These are phyloP conservation scores for Septoria petroselini DNA, from an alignment of 2,329 filamentous ascomycete species.

Conservation along the genomic window DNA sequence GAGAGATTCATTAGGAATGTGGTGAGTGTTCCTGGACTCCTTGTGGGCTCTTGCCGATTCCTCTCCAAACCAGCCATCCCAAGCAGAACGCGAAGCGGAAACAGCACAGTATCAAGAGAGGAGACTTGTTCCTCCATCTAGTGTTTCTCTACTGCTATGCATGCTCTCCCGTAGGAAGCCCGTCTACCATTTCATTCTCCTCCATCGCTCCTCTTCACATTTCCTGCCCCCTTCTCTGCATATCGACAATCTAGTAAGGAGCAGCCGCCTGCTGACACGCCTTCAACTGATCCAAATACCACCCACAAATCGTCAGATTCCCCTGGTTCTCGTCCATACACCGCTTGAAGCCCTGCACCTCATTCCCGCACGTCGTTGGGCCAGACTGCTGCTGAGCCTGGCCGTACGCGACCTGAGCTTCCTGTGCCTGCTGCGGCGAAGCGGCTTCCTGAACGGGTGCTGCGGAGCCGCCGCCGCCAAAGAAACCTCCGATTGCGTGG, in stretches of 20 bases:
- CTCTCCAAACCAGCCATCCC: too few species aligned
- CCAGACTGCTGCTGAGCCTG: slow-evolving; percentile 30
- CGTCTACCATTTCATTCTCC: background rate
- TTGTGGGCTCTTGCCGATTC: too few species aligned
- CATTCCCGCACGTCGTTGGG: slow-evolving; percentile 62
- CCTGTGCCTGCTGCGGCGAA: slow-evolving; percentile 37
- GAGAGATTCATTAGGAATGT: too few species aligned
- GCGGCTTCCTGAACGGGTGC: slow-evolving; percentile 49
- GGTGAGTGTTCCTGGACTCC: too few species aligned
- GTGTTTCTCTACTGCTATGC: too few species aligned
- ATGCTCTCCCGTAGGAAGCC: too few species aligned
- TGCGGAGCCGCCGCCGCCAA: slow-evolving; percentile 68
- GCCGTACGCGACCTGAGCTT: slow-evolving; percentile 19
- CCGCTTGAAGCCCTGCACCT: slow-evolving; percentile 81
- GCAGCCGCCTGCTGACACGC: slow-evolving; percentile 49
- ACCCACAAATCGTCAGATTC: slow-evolving; percentile 92
- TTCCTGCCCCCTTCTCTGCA: background rate
- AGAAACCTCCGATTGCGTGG: slow-evolving; percentile 87
- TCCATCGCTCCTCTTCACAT: background rate
- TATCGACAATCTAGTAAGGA: slow-evolving; percentile 43
- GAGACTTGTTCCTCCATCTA: too few species aligned
- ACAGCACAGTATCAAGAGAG: too few species aligned
- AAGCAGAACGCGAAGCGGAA: too few species aligned
- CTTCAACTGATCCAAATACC: slow-evolving; percentile 89
- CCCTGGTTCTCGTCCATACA: slow-evolving; percentile 96